A percentile compares a stretch with the other conserved stretches of the same genome.
These are phyloP conservation scores for Fusarium foetens DNA, from an alignment of 2,329 filamentous ascomycete species.

Conservation along the genomic window DNA sequence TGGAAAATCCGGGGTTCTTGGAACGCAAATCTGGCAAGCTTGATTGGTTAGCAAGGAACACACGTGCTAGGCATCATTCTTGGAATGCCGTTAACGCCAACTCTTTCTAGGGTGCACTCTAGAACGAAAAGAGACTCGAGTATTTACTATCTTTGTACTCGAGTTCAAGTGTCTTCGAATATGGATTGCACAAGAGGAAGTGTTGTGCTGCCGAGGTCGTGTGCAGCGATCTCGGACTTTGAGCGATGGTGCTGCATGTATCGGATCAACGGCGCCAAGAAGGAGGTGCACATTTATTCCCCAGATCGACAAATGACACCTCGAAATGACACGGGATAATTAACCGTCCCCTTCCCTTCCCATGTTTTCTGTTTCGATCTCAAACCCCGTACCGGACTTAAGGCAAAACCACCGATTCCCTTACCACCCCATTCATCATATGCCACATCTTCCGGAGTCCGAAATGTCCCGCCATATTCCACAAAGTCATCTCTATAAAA, in stretches of 20 bases:
- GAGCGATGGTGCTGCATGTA: not conserved
- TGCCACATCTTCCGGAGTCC: constrained; percentile 25
- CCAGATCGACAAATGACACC: constrained; percentile 20
- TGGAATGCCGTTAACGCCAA: constrained; percentile 29
- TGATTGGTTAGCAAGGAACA: constrained; percentile 11
- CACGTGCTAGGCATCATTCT: constrained; percentile 11
- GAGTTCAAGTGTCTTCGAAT: not conserved
- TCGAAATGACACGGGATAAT: constrained; percentile 11
- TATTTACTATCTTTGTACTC: not conserved
- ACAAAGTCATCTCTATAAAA: not conserved
- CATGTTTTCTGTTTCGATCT: not conserved
- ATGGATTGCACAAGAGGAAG: not conserved
- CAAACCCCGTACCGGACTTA: constrained; percentile 21
- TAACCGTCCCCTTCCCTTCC: not conserved
- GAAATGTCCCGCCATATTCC: constrained; percentile 14
- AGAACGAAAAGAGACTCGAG: not conserved
- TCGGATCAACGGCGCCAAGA: constrained; percentile 15
- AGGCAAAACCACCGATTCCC: constrained; percentile 16
- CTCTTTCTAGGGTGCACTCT: not conserved
- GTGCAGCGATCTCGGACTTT: not conserved
- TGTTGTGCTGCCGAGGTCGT: not conserved
- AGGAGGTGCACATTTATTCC: constrained; percentile 10
- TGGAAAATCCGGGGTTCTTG: constrained; percentile 30
- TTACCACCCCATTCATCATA: constrained; percentile 7
- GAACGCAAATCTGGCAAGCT: constrained; percentile 2